Conservation (phyloP, 495 filamentous ascomycete species). For the Darksidea phi region DNA sequence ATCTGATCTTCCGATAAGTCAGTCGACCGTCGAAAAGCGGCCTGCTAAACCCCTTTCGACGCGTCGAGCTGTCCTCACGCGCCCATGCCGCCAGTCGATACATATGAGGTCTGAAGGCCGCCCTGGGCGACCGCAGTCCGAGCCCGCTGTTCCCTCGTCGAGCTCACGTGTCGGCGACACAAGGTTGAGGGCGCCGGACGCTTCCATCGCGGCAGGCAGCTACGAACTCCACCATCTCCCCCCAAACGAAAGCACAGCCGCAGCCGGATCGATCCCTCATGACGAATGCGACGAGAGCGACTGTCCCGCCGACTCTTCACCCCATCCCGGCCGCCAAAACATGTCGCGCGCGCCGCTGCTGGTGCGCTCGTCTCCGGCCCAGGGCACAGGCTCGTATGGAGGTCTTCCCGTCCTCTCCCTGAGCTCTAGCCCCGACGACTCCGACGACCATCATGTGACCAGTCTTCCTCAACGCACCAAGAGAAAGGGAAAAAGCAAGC, state of each 20-base stretch:
- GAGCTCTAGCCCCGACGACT: slow-evolving; percentile 29
- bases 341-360: slow-evolving; percentile 37
- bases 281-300: slow-evolving; percentile 13
- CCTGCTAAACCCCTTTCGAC: slow-evolving; percentile 10
- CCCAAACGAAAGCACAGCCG: slow-evolving; percentile 25
- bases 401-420: slow-evolving; percentile 32
- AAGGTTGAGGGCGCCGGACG: slow-evolving; percentile 1
- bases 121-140: background rate
- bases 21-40: background rate
- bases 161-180: slow-evolving; percentile 9
- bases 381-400: slow-evolving; percentile 37
- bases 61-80: background rate
- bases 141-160: slow-evolving; percentile 6
- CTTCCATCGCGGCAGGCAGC: slow-evolving; percentile 1
- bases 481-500: slow-evolving; percentile 33
- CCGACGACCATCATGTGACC: slow-evolving; percentile 25
- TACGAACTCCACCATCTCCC: slow-evolving; percentile 31
- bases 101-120: slow-evolving; percentile 21
- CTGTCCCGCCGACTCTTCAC: background rate
- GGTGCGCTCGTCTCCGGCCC: slow-evolving; percentile 35
- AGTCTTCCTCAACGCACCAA: slow-evolving; percentile 4
- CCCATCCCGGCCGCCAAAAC: slow-evolving; percentile 2
- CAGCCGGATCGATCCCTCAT: slow-evolving; percentile 17
- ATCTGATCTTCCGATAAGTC: slow-evolving; percentile 27
- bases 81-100: slow-evolving; percentile 24